Evolutionary conservation across 176 grass and related monocot species (phyloP), one percentile per base, ranked within the genome.

Genomic region (Aechmea fasciata): DNA sequence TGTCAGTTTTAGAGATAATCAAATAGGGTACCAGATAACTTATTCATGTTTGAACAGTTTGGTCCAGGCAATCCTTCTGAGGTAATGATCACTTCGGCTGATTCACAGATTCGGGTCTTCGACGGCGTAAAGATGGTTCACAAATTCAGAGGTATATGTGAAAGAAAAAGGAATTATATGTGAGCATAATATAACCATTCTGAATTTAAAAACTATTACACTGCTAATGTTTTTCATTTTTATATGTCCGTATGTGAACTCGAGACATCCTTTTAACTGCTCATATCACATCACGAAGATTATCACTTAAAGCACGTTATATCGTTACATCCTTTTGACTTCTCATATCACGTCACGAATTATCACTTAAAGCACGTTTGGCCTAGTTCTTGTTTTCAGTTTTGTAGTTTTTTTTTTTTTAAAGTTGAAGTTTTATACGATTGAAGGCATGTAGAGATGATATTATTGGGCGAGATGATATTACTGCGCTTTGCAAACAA

Each of bases 21-120:
- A 25, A 0, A 18, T 83, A 18, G 20, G 51, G 24, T 48, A 55
- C 49, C n/a, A 74, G 50, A 51, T 51, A 51, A 47, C 62, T 71
- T 49, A 51, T 80, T 68, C 69, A 52, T 20, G 15, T 76, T 69
- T 61, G 9, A 76, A 80, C 47, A 96, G 93, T 97, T 92, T 77
- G 89, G 86, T 64, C 93, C 93, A 25, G 88, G 82, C 4, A 90
- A 90, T 88, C 73, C 89, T 33, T 83, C 93, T 11, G 89, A 97
- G 81, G 83, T 87, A 52, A 68, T 97, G 62, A 78, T 97, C 14
- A 97, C 93, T 70, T 85, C 93, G 24, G 93, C 93, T 49, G 93
- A 97, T 81, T 97, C 93, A 13, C 93, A 87, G 83, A 82, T 97
- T 73, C 79, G 93, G 11, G 89, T 92, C 15, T 97, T 97, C 81